Evolutionary conservation across 2,329 filamentous ascomycete genomes (phyloP).

Genomic region (Pseudonectria buxi): DNA sequence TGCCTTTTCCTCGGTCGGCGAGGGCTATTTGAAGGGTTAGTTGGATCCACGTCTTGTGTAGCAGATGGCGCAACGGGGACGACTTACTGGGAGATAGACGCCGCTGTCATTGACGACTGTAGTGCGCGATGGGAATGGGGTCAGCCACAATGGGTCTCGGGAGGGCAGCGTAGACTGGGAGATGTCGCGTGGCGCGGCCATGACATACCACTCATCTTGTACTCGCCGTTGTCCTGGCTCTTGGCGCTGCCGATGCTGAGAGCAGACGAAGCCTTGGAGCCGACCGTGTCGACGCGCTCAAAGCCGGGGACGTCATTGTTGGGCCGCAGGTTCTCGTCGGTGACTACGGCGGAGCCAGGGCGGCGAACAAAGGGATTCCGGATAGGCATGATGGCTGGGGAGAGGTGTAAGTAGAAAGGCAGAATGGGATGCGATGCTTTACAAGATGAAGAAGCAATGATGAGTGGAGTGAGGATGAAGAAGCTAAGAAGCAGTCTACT

Average conservation of each 20-base stretch:
- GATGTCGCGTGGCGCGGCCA: conserved; percentile 6
- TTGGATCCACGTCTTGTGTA: conserved; percentile 1
- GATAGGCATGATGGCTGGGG: conserved; percentile 52
- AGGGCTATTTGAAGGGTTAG: conserved; percentile 52
- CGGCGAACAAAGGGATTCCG: conserved; percentile 66
- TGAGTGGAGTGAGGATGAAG: not conserved
- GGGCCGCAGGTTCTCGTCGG: conserved; percentile 48
- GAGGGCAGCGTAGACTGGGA: conserved; percentile 10
- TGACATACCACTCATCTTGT: conserved; percentile 70
- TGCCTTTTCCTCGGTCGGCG: conserved; percentile 74
- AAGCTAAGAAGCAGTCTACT: no score
- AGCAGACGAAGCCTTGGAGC: conserved; percentile 54
- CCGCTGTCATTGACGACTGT: conserved; percentile 93
- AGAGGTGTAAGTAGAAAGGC: conserved; percentile 1
- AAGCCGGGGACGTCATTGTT: conserved; percentile 40
- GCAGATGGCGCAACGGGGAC: conserved; percentile 1
- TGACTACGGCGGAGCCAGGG: conserved; percentile 37
- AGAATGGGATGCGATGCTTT: not conserved
- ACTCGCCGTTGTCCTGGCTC: conserved; percentile 61
- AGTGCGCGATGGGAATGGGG: conserved; percentile 11
- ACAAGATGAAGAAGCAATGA: conserved; percentile 1
- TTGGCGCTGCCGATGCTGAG: conserved; percentile 55
- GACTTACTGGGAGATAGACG: conserved; percentile 79
- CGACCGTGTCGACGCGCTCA: conserved; percentile 56
- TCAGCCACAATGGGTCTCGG: conserved; percentile 21